Evolutionary conservation across 257 asterid species (phyloP).

Genomic region (Vinca minor): DNA sequence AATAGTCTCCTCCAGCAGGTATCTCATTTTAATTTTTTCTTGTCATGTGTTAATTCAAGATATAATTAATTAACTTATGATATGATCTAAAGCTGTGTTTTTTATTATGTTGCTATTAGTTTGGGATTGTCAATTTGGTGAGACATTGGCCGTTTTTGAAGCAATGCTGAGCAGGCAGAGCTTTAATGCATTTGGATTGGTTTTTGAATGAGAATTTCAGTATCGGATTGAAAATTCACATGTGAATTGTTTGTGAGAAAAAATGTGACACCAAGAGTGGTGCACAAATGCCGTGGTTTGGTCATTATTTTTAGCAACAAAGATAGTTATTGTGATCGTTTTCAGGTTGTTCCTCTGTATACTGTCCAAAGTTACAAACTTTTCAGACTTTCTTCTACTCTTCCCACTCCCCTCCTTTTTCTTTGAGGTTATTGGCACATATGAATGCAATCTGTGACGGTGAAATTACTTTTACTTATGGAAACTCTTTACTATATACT

Average conservation of each 20-base stretch:
- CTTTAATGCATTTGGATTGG: no score
- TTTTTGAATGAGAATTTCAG: no score
- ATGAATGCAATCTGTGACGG: not conserved
- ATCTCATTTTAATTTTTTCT: no score
- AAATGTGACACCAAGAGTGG: no score
- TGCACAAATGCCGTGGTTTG: not conserved
- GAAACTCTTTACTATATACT: not conserved
- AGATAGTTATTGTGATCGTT: no score
- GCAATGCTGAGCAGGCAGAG: no score
- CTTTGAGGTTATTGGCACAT: not conserved
- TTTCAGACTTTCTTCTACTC: not conserved
- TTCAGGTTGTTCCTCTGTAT: not conserved
- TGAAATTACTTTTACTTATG: not conserved
- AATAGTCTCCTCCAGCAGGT: conserved; percentile 96
- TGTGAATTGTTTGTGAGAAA: no score
- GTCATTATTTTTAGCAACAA: not conserved
- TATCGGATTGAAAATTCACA: no score
- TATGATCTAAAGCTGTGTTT: not conserved
- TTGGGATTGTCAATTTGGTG: not conserved
- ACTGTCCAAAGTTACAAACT: not conserved
- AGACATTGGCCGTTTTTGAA: not conserved
- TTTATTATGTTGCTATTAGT: not conserved
- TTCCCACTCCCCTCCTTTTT: not conserved
- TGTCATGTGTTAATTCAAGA: no score
- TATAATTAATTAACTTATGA: not conserved